Evolutionary conservation across 192 early-diverging fungal species (phyloP).

Genomic region (Dispira simplex): DNA sequence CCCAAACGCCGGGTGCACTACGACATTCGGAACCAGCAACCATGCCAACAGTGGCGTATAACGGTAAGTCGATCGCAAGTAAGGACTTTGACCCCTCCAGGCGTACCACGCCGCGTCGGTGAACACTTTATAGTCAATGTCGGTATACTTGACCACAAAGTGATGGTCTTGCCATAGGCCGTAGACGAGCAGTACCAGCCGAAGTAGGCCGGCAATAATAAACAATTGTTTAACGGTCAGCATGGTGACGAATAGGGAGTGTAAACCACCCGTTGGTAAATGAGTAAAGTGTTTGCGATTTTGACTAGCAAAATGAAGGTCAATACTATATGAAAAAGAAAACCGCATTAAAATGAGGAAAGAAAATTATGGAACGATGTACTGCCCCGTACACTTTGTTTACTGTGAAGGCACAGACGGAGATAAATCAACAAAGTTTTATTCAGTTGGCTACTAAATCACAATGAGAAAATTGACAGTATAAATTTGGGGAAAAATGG

Average conservation of each 20-base stretch:
- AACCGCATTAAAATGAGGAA: no score
- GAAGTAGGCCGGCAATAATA: constrained; percentile 25
- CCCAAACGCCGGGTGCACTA: constrained; percentile 58
- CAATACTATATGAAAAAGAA: no score
- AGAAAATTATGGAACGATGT: no score
- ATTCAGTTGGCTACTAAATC: no score
- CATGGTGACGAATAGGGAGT: neutral
- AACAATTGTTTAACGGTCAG: neutral
- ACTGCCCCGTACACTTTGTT: no score
- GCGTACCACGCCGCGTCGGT: constrained; percentile 83
- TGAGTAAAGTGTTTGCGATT: no score
- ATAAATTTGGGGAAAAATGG: no score
- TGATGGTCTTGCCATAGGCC: constrained; percentile 80
- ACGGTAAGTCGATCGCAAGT: constrained; percentile 83
- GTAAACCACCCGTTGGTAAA: no score
- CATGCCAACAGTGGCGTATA: constrained; percentile 95
- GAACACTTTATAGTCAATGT: constrained; percentile 96
- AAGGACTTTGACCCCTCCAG: constrained; percentile 57
- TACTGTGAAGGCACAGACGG: no score
- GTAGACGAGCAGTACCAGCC: constrained; percentile 56
- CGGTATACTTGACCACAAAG: constrained; percentile 91
- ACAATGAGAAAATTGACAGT: no score
- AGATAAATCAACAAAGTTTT: no score
- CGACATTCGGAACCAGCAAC: constrained; percentile 71
- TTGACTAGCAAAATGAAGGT: no score